Percentiles rank a stretch among this genome's conserved stretches.
Conservation (phyloP, 75 land plant species). For the Picea sitchensis region DNA sequence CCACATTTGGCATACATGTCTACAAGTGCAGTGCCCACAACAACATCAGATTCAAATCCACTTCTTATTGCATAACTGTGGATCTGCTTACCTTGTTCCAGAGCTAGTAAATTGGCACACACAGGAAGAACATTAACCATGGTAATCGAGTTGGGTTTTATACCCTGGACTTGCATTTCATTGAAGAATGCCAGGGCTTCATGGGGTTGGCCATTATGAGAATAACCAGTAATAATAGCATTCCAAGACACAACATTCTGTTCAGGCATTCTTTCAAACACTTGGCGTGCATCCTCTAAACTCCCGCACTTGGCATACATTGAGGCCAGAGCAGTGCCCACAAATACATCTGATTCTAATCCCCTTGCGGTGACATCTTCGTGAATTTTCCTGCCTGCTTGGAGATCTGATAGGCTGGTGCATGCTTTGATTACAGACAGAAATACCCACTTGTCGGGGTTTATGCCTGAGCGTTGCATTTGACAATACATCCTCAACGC, state of each 20-base stretch:
- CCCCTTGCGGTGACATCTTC: slow-evolving; percentile 22
- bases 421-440: slow-evolving; percentile 46
- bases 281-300: slow-evolving; percentile 26
- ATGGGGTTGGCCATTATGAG: slow-evolving; percentile 33
- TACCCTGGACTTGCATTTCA: slow-evolving; percentile 25
- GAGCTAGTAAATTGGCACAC: slow-evolving; percentile 29
- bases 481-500: slow-evolving; percentile 32
- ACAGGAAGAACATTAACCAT: slow-evolving; percentile 52
- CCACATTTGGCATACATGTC: slow-evolving; percentile 77
- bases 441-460: slow-evolving; percentile 40
- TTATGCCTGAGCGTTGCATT: slow-evolving; percentile 21
- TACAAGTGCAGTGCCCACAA: slow-evolving; percentile 61
- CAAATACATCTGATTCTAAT: slow-evolving; percentile 25
- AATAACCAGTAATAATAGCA: slow-evolving; percentile 59
- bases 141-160: slow-evolving; percentile 31
- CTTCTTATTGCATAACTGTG: slow-evolving; percentile 45
- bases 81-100: slow-evolving; percentile 40
- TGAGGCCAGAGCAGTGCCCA: slow-evolving; percentile 51
- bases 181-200: slow-evolving; percentile 44
- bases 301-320: slow-evolving; percentile 59
- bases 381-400: slow-evolving; percentile 39
- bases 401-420: slow-evolving; percentile 25
- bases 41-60: slow-evolving; percentile 30
- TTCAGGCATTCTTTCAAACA: slow-evolving; percentile 41
- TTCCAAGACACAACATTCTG: slow-evolving; percentile 65